Base-by-base conservation (phyloP, 2,329 filamentous ascomycete species). In the Colletotrichum lentis region DNA sequence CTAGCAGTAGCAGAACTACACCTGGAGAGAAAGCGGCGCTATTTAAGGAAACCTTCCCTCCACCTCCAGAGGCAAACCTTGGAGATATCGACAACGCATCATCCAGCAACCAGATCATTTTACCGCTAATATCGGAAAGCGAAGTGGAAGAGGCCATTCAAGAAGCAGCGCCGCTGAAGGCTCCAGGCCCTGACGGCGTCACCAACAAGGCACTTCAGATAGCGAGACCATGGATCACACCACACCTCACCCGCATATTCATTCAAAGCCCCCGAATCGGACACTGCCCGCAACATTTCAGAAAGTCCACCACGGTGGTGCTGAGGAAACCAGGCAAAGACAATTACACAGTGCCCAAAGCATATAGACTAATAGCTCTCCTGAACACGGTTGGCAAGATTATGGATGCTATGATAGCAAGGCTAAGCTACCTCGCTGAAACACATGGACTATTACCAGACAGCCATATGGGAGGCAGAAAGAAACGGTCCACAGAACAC, bases 101-200 rank as follows among this genome's bases (percentile, higher is more conserved):
- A 14, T 64, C 54, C 22, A 58, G 56, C 20, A 52, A 64, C 54
- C 27, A 64, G 16, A 47, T 64, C 1, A 5, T 12, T 3, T 16
- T 59, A 18, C 62, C 39, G 20, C 47, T 7, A 41, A 24, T 63
- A 39, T 27, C 7, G 10, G 43, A 54, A 41, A 35, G 24, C 4
- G 49, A 66, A 54, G 41, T 61, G 2, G 35, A 66, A 20, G 50
- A 61, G 16, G 57, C 63, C n/a, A 56, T 61, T 12, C 18, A 52
- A 12, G 62, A 73, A 62, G 72, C 71, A 61, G 56, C 70, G 22
- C 65, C 65, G 35, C 64, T 70, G 46, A 73, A 71, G 64, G 70
- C 69, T 14, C 69, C 67, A 50, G 67, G 72, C 18, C 41, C 56
- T 24, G 63, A 73, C 50, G 54, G 69, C 27, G 70, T 74, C 56